phyloP scores from a whole-genome alignment of 176 grass and related monocot genomes.

The barley (Hordeum vulgare) region MorexV3_pseudomolecules_assembly NC_058524.1:4599384-4599883 shows the following conservation, averaged over 20 bases:
- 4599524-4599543: not conserved
- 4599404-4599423: not conserved
- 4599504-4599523: not conserved
- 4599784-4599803: not conserved
- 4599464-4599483: not conserved
- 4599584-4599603: not conserved
- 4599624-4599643: not conserved
- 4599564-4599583: not conserved
- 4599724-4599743: not conserved
- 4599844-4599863: constrained; percentile 4
- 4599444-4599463: not conserved
- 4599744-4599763: not conserved
- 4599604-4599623: not conserved
- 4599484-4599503: not conserved
- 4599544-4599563: not conserved
- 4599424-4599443: not conserved
- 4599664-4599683: constrained; percentile 7
- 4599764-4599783: too few species aligned
- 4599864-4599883: not conserved
- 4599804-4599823: not conserved
- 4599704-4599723: not conserved
- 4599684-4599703: not conserved
- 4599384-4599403: not conserved
- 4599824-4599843: constrained; percentile 5
- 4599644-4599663: not conserved